Percentiles rank a stretch among this genome's conserved stretches.
Evolutionary conservation across 2,329 filamentous ascomycete species (phyloP).

Genomic region (Fusarium algeriense): DNA sequence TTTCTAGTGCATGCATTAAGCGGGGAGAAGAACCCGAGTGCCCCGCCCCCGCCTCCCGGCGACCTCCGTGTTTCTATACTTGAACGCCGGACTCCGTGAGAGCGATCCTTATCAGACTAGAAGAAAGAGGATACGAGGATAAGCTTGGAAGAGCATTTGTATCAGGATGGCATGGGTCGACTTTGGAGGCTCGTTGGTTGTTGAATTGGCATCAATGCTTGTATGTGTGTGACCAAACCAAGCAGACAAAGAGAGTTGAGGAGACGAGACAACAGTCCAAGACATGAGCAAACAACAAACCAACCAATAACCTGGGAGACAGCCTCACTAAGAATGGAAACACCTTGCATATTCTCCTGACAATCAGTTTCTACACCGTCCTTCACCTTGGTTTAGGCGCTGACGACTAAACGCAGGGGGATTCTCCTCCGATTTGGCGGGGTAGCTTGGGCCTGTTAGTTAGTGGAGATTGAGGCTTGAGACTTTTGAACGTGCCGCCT

Average conservation of each 20-base stretch:
- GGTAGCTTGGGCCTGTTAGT: slow-evolving; percentile 45
- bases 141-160: background rate
- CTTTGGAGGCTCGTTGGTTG: background rate
- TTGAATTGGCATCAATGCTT: background rate
- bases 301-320: background rate
- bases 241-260: background rate
- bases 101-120: slow-evolving; percentile 25
- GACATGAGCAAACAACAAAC: background rate
- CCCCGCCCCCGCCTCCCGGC: slow-evolving; percentile 45
- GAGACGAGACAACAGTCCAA: background rate
- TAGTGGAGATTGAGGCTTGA: slow-evolving; percentile 42
- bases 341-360: slow-evolving; percentile 1
- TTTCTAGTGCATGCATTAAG: slow-evolving; percentile 40
- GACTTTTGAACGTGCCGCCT: slow-evolving; percentile 33
- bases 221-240: background rate
- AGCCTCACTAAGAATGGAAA: background rate
- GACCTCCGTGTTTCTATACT: slow-evolving; percentile 41
- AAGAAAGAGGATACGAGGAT: background rate
- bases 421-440: slow-evolving; percentile 42
- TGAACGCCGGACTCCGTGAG: slow-evolving; percentile 31
- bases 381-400: slow-evolving; percentile 9
- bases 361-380: slow-evolving; percentile 1
- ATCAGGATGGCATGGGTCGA: slow-evolving; percentile 1
- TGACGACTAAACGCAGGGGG: slow-evolving; percentile 40
- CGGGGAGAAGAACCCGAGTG: slow-evolving; percentile 35